Base-by-base conservation (phyloP, 1,284 basidiomycete species). In the Rhodotorula mucilaginosa region DNA sequence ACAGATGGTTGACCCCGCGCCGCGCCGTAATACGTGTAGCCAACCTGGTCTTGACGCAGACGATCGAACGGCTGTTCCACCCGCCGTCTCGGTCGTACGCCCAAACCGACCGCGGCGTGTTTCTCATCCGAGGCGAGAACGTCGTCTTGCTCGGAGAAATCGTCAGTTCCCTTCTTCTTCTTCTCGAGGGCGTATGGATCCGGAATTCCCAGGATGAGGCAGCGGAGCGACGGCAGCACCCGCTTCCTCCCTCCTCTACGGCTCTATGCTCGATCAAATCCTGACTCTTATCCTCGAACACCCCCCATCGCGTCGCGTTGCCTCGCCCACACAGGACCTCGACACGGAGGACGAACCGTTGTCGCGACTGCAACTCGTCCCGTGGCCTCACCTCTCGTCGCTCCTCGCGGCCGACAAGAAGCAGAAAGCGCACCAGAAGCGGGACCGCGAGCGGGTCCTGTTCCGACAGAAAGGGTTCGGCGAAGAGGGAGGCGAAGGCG, bases 111-210 rank as follows among this genome's bases (percentile, higher is more conserved):
- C 86, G 89, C 73, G 95, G 96, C 7, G 86, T 99, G 31, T 94
- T 93, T 81, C 86, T 99, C 75, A 93, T 99, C 76, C 88, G 97
- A 76, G 97, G 97, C 61, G 97, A 99, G 85, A 99, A 99, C 80
- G 97, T 99, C 31, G 97, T 99, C 18, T 84, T 98, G 63, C 83
- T 99, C 65, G 97, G 97, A 64, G 97, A 99, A 86, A 90, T 99
- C 70, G 96, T 97, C 80, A 80, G 93, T 87, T 26, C 26, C 26
- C 26, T 47, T n/a, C n/a, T n/a, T n/a, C n/a, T 23, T 5, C n/a
- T 49, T 44, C 6, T 15, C 58, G 48, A 21, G 26, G n/a, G n/a
- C n/a, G n/a, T n/a, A n/a, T n/a, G n/a, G n/a, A n/a, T n/a, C n/a
- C n/a, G n/a, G n/a, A n/a, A n/a, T n/a, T 26, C 26, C 26, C 26